Percentiles rank a stretch among this genome's conserved stretches.
Evolutionary conservation across 2,329 filamentous ascomycete species (phyloP).

Genomic region (Diaporthe vaccinii): DNA sequence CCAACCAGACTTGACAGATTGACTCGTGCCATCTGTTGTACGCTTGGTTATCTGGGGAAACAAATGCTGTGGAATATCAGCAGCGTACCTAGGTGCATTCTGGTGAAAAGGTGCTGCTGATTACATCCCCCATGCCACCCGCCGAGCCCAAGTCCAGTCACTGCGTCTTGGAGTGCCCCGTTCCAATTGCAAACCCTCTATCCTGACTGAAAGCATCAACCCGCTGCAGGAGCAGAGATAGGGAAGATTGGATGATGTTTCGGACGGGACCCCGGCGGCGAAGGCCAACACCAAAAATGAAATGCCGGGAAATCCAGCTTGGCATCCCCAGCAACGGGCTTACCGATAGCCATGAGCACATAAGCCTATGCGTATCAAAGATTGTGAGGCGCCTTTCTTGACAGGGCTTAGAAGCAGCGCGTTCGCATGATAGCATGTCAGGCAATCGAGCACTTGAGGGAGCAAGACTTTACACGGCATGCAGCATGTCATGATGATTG

Average conservation of each 20-base stretch:
- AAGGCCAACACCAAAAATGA: neutral
- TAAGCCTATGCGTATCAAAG: neutral
- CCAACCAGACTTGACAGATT: neutral
- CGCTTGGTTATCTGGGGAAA: too few species aligned
- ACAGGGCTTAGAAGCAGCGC: neutral
- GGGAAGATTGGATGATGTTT: conserved; percentile 7
- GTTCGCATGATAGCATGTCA: neutral
- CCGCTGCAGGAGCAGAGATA: neutral
- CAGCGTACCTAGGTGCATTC: neutral
- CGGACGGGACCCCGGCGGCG: neutral
- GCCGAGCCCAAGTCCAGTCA: too few species aligned
- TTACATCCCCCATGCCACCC: neutral
- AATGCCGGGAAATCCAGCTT: neutral
- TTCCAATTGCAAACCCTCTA: neutral
- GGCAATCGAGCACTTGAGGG: neutral
- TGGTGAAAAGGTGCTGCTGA: too few species aligned
- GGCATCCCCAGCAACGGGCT: neutral
- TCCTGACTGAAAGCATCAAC: neutral
- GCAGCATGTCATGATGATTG: neutral
- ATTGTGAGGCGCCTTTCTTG: neutral
- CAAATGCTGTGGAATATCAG: neutral
- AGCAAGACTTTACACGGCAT: neutral
- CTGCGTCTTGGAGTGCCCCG: neutral
- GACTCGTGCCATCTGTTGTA: neutral
- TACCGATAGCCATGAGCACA: neutral